These are phyloP conservation scores for Penicillium steckii DNA, from an alignment of 495 filamentous ascomycete species.

Conservation along the genomic window DNA sequence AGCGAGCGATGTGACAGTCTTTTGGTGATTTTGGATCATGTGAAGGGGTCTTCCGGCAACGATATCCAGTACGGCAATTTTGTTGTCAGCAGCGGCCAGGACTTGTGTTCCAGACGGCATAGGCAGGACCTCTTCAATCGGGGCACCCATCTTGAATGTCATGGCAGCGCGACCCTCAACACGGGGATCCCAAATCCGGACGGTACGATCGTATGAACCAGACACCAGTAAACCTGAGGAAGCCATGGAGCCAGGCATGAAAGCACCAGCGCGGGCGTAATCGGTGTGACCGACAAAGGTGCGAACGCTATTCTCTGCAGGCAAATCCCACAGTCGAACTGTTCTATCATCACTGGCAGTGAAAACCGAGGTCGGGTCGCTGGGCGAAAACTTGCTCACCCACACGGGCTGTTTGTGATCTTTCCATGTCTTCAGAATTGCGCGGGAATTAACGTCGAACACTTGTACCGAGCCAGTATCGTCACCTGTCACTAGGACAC, in stretches of 20 bases:
- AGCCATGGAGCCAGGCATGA: constrained; percentile 74
- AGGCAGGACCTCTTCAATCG: constrained; percentile 82
- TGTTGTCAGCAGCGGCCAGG: constrained; percentile 79
- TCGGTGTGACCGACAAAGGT: constrained; percentile 88
- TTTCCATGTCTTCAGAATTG: constrained; percentile 94
- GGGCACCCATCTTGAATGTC: constrained; percentile 87
- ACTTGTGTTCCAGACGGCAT: constrained; percentile 83
- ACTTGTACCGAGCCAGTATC: constrained; percentile 89
- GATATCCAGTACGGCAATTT: constrained; percentile 91
- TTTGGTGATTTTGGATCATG: constrained; percentile 90
- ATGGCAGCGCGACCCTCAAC: constrained; percentile 67
- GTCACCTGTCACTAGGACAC: constrained; percentile 86
- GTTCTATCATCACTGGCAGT: constrained; percentile 87
- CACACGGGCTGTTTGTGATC: constrained; percentile 95
- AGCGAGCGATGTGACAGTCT: constrained; percentile 85
- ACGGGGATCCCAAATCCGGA: constrained; percentile 89
- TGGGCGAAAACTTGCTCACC: constrained; percentile 83
- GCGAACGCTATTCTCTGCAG: constrained; percentile 67
- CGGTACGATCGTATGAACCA: constrained; percentile 92
- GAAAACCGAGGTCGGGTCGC: constrained; percentile 80
- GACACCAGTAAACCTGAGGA: constrained; percentile 72
- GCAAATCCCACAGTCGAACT: constrained; percentile 90
- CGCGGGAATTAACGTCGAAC: constrained; percentile 84
- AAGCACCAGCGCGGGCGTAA: constrained; percentile 83
- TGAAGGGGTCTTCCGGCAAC: constrained; percentile 85